Base-by-base conservation (phyloP, 129 eudicot species). In the Flaveria sonorensis region DNA sequence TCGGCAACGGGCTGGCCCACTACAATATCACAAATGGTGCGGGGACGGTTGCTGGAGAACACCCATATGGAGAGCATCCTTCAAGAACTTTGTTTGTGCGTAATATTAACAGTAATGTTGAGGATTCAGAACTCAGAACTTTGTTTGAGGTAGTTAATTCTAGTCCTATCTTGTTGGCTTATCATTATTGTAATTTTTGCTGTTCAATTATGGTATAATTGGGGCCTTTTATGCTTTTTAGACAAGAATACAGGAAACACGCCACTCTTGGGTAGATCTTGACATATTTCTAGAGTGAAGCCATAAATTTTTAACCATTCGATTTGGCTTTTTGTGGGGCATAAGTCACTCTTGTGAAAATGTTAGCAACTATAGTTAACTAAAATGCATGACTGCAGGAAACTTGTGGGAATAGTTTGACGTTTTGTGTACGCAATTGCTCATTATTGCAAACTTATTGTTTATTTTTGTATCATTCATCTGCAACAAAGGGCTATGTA, bases 61-160 rank as follows among this genome's bases (percentile, higher is more conserved):
- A 91, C 71, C 98, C 98, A 1, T 81, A 77, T 78, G 99, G 99
- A 21, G 99, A 92, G 78, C 96, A 95, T 79, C 99, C 99, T 73
- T 95, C 99, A 3, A 81, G 97, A 65, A 95, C 99, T 21, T 74
- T 95, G 63, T 95, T 95, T 74, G 99, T 95, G 30, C 86, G 99
- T 15, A 95, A 95, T 62, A 91, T 95, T 26, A 92, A 95, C 71
- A 95, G 99, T 78, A 91, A 86, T 75, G 94, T 92, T 16, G 99
- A 95, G 79, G 99, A 95, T 79, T 83, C 97, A 21, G 99, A 95
- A 81, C 86, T 95, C 63, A 67, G 83, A 79, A 45, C 85, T 46
- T 83, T 95, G 55, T 95, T 95, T 83, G 97, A 95, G 97, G 99
- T 95, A 89, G 47, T 69, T 68, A 48, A 14, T 15, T 51, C 16